Base-by-base conservation (phyloP, 257 asterid species). In the Eucommia ulmoides region DNA sequence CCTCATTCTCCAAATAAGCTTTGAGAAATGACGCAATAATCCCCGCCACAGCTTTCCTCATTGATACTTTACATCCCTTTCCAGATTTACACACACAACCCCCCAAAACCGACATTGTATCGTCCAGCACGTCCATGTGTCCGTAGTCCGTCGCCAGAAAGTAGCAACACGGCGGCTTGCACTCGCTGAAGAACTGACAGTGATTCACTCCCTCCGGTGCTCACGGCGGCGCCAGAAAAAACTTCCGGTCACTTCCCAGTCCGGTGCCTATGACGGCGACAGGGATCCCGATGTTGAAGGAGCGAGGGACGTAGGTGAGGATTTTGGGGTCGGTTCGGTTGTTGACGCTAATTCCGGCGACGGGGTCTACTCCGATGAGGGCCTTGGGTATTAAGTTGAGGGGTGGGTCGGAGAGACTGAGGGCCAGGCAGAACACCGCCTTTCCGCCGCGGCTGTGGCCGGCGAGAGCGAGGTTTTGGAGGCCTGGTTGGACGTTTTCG, bases 381-480 rank as follows among this genome's bases (percentile, higher is more conserved):
- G 89, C 93, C 23, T 77, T 71, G 82, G 76, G 64, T 16, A 58
- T 65, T 45, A 29, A 14, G 38, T 14, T 6, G 7, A 75, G 78
- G 19, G 66, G 12, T 2, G 68, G 58, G 5, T 70, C 58, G 8
- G 24, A 65, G 12, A 64, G 55, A 50, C 66, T 77, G 22, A 79
- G 49, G 23, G 84, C 95, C 1, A 79, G 61, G 54, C 74, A 58
- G 50, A 84, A 81, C 17, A 89, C 82, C 11, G 38, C 60, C 49
- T 76, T 74, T 2, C 84, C 87, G 2, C 93, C 89, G 33, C 82
- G 62, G 59, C 89, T 69, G 76, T 84, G 95, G 51, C 95, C 93
- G 24, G 73, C 59, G 5, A 81, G 72, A 17, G 73, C 84, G 1
- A 78, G 55, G 23, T 56, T 70, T 16, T 69, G 52, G 51, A 79